Base-by-base conservation (phyloP, 108 stramenopile species). In the Fragilariopsis cylindrus region DNA sequence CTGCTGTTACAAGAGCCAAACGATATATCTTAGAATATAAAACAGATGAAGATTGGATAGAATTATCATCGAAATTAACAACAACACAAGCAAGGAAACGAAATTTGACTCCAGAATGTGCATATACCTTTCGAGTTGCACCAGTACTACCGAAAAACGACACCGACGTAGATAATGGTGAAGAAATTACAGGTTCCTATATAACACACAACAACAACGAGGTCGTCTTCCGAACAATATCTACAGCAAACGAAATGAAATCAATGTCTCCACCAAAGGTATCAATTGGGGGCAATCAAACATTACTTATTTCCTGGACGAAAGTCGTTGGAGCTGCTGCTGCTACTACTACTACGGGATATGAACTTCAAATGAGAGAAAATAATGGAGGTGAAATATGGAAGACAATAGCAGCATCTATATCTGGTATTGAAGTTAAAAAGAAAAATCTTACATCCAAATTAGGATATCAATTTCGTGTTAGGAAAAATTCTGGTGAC, bases 331-430 rank as follows among this genome's bases (percentile, higher is more conserved):
- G 12, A 11, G 60, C 68, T 9, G 63, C 52, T 8, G 45, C 40
- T 52, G 76, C 76, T 21, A 0, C 12, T 52, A 52, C 9, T 52
- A 13, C 50, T 9, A 57, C n/a, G 18, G 21, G 7, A 57, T 93
- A 89, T 65, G 88, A 90, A 71, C 64, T 93, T 11, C 92, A 93
- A 83, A 90, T 93, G 92, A 54, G 92, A 68, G 87, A 85, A 77
- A 93, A 90, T 78, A 68, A 66, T 7, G 88, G 92, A 3, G 77
- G 81, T 11, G 76, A 77, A 11, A 64, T 53, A 39, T 93, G 92
- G 92, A 65, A 73, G 9, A 93, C 92, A 8, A 86, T 93, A 45
- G 89, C 89, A 30, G 19, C 85, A 8, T 78, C 78, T 41, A 64
- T 93, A 8, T 77, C 85, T 13, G 80, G 83, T 18, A 84, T 83